Base-by-base conservation (phyloP, 768 basidiomycete genomes). In the Clathrus columnatus region DNA sequence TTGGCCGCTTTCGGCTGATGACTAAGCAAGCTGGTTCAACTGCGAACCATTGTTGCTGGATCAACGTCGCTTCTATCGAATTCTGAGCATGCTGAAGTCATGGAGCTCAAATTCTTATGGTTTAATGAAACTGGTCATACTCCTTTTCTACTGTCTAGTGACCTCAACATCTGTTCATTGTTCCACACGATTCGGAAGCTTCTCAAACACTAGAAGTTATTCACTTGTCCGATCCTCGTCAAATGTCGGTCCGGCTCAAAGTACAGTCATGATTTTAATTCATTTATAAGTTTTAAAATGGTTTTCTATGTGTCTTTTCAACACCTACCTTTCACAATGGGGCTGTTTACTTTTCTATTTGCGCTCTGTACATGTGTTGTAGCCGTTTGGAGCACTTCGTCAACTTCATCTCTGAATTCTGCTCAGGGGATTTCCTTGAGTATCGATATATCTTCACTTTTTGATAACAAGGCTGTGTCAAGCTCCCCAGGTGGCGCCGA, bases 401-500 rank as follows among this genome's bases (percentile, higher is more conserved):
- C 36, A 36, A 11, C 4, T 8, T n/a, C 36, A 36, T 8, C 36
- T 4, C 30, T 7, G 30, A 32, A 32, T 16, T 14, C 11, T n/a
- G 36, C 36, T 14, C 4, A 36, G 4, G 51, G 51, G 16, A 21
- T 52, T 6, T 52, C 51, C 16, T 18, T 21, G 17, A 41, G 51
- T 41, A 41, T 52, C 14, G 51, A 42, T 21, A n/a, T 52, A 21
- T 14, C 26, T 42, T 52, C 51, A 14, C 30, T 41, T 42, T 52
- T 52, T 32, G 21, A 52, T 20, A 52, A 52, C 32, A 52, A 52
- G 8, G 51, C 32, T 4, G 32, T 52, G 4, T 52, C 51, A 4
- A 42, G n/a, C 24, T 52, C 51, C 10, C 41, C 51, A 17, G 51
- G 51, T 11, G 60, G 58, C 0, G 73, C 73, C 17, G 61, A 71